phyloP scores from a whole-genome alignment of 805 yeast species.

The Myxozyma neotropica region DNA sequence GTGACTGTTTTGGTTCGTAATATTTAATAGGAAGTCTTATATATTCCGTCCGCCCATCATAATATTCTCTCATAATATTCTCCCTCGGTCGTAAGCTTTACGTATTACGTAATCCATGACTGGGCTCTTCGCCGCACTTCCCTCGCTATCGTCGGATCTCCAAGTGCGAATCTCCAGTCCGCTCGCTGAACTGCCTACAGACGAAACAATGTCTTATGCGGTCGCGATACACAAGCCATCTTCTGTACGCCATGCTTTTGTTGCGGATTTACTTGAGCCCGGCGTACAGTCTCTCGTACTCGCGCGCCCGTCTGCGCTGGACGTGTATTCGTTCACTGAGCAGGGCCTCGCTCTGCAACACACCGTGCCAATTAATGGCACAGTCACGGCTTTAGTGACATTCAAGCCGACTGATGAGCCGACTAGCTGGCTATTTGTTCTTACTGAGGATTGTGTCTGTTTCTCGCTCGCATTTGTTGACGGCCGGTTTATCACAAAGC shows the following conservation, averaged over 20 bases:
- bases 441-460: constrained; percentile 22
- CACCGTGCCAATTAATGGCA: constrained; percentile 24
- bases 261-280: constrained; percentile 23
- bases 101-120: not conserved
- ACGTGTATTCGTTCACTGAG: constrained; percentile 20
- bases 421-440: constrained; percentile 30
- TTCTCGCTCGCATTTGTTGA: constrained; percentile 17
- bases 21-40: not conserved
- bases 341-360: constrained; percentile 21
- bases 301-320: constrained; percentile 29
- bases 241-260: constrained; percentile 32
- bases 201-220: constrained; percentile 31
- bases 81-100: too few species aligned
- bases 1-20: too few species aligned
- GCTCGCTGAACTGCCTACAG: not conserved
- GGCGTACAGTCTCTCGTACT: constrained; percentile 24
- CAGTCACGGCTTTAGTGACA: constrained; percentile 17
- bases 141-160: not conserved
- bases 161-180: not conserved
- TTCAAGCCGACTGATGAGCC: constrained; percentile 22
- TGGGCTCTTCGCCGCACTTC: constrained; percentile 3
- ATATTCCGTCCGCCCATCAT: too few species aligned
- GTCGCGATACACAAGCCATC: constrained; percentile 32
- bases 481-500: constrained; percentile 21
- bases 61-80: too few species aligned